A percentile compares a stretch with the other conserved stretches of the same genome.
phyloP scores from a whole-genome alignment of 371 early-diverging fungal genomes.

The Enterocytospora artemiae region DNA sequence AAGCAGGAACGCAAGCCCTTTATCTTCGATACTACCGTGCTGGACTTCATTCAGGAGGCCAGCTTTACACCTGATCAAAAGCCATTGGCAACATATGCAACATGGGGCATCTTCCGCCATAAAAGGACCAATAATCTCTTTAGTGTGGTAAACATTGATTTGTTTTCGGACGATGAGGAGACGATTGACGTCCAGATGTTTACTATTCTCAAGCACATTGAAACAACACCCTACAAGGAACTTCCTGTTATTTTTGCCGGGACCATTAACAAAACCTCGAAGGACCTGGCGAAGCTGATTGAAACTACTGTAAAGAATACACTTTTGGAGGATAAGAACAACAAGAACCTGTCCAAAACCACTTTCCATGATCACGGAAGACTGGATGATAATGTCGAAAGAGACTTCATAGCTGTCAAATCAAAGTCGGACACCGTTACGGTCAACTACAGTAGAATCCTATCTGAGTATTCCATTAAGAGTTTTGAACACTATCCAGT shows the following conservation, averaged over 20 bases:
- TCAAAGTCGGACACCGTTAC: slow-evolving; percentile 4
- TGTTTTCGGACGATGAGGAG: slow-evolving; percentile 18
- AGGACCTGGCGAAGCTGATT: slow-evolving; percentile 11
- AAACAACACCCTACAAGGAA: slow-evolving; percentile 1
- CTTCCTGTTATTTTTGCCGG: slow-evolving; percentile 31
- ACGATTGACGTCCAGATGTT: slow-evolving; percentile 8
- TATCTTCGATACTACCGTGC: slow-evolving; percentile 18
- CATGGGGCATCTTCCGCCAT: slow-evolving; percentile 21
- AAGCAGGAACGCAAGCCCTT: slow-evolving; percentile 19
- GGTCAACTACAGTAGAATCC: slow-evolving; percentile 22
- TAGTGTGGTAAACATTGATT: slow-evolving; percentile 36
- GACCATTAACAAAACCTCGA: slow-evolving; percentile 17
- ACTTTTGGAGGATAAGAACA: slow-evolving; percentile 17
- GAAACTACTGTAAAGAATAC: slow-evolving; percentile 19
- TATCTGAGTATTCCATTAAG: not conserved
- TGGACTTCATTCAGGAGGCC: slow-evolving; percentile 7
- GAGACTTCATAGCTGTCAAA: slow-evolving; percentile 25
- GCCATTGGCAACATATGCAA: slow-evolving; percentile 16
- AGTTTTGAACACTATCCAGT: slow-evolving; percentile 1
- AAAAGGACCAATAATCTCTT: slow-evolving; percentile 8
- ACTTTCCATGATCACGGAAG: slow-evolving; percentile 23
- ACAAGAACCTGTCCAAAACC: slow-evolving; percentile 10
- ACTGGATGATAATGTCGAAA: slow-evolving; percentile 16
- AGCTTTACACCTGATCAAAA: slow-evolving; percentile 6
- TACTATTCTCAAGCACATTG: slow-evolving; percentile 23